These are phyloP conservation scores for Calonectria crousiana DNA, from an alignment of 2,329 filamentous ascomycete genomes.

Conservation along the genomic window DNA sequence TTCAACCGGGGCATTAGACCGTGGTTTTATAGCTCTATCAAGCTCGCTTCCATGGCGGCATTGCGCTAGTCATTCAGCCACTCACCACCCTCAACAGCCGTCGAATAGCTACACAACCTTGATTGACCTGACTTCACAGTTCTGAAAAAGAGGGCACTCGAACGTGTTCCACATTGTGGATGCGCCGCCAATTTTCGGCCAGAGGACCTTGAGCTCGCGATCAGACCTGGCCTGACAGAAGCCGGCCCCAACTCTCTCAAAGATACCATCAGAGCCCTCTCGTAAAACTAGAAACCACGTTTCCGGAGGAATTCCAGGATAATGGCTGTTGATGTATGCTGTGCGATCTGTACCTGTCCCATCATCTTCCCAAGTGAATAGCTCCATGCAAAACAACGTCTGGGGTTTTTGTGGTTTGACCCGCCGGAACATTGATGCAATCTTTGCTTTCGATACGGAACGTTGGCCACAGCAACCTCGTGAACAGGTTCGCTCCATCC, in stretches of 20 bases:
- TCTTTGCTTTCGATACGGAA: background rate
- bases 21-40: no score
- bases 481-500: background rate
- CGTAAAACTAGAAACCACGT: background rate
- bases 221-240: constrained; percentile 1
- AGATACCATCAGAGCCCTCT: background rate
- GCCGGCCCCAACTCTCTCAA: background rate
- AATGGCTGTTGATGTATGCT: background rate
- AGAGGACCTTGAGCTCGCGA: background rate
- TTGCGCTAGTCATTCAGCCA: no score
- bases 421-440: background rate
- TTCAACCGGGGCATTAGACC: background rate
- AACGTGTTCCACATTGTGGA: background rate
- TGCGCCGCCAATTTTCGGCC: background rate
- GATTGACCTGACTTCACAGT: background rate
- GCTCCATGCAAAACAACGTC: background rate
- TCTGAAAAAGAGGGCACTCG: background rate
- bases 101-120: background rate
- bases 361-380: constrained; percentile 1
- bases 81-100: background rate
- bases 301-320: background rate
- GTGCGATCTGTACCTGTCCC: background rate
- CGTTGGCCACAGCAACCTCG: background rate
- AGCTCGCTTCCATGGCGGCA: no score
- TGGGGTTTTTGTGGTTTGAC: background rate